Percentiles rank a stretch among this genome's conserved stretches.
phyloP scores from a whole-genome alignment of 192 early-diverging fungal genomes.

The Oehlia diaphana region DNA sequence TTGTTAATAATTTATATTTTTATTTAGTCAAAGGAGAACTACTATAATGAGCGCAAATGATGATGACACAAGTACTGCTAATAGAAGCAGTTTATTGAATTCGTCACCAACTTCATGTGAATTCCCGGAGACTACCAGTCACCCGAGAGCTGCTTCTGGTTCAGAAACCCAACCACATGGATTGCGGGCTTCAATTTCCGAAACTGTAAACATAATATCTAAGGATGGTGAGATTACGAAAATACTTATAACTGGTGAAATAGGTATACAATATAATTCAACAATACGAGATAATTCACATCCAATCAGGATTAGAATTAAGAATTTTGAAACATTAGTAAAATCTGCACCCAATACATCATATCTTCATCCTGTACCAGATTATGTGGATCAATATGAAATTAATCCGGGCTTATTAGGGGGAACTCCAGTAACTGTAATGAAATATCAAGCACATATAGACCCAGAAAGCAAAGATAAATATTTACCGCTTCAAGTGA shows the following conservation, averaged over 20 bases:
- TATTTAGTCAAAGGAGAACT: background rate
- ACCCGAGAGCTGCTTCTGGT: background rate
- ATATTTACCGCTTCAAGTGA: slow-evolving; percentile 37
- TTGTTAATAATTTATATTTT: background rate
- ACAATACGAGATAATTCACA: background rate
- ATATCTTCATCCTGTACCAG: slow-evolving; percentile 37
- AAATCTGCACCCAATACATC: slow-evolving; percentile 38
- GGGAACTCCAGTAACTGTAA: slow-evolving; percentile 28
- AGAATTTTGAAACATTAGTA: slow-evolving; percentile 37
- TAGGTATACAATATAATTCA: slow-evolving; percentile 39
- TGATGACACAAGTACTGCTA: background rate
- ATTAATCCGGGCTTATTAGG: slow-evolving; percentile 41
- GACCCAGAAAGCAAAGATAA: slow-evolving; percentile 28
- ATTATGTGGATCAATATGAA: slow-evolving; percentile 35
- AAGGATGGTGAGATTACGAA: slow-evolving; percentile 45
- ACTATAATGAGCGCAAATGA: background rate
- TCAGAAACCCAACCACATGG: slow-evolving; percentile 21
- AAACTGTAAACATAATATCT: slow-evolving; percentile 46
- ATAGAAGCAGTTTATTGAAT: background rate
- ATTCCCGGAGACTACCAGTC: background rate
- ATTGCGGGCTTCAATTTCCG: slow-evolving; percentile 42
- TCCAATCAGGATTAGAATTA: slow-evolving; percentile 10
- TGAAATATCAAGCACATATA: slow-evolving; percentile 45
- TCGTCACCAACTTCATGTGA: slow-evolving; percentile 11
- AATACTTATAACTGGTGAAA: slow-evolving; percentile 50